A percentile compares a stretch with the other conserved stretches of the same genome.
Evolutionary conservation across 2,329 filamentous ascomycete genomes (phyloP).

Genomic region (Fusarium sp.): DNA sequence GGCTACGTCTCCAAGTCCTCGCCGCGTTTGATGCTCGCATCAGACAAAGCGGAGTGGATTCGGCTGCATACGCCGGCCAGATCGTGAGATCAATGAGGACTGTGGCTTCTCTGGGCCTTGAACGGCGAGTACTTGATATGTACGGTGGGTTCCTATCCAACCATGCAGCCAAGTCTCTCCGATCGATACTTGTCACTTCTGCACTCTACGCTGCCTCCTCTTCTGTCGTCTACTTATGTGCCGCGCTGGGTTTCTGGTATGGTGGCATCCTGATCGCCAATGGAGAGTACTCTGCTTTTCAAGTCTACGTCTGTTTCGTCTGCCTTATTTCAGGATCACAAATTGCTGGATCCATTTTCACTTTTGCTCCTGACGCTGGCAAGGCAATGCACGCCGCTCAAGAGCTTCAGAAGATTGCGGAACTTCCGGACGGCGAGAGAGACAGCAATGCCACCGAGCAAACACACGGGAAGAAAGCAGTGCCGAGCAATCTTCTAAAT

Average conservation of each 20-base stretch:
- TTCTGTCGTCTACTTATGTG: slow-evolving; percentile 50
- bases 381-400: slow-evolving; percentile 2
- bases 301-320: slow-evolving; percentile 61
- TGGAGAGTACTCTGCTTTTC: slow-evolving; percentile 56
- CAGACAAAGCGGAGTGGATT: neutral
- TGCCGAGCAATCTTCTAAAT: neutral
- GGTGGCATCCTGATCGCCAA: slow-evolving; percentile 39
- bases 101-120: neutral
- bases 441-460: neutral
- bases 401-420: neutral
- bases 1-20: slow-evolving; percentile 51
- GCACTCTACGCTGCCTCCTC: slow-evolving; percentile 46
- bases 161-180: neutral
- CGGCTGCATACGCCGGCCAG: neutral
- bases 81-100: neutral
- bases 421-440: neutral
- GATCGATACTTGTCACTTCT: neutral
- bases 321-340: slow-evolving; percentile 64
- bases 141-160: neutral
- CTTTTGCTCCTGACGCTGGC: slow-evolving; percentile 51
- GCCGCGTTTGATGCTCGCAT: slow-evolving; percentile 23
- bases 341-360: slow-evolving; percentile 35
- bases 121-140: neutral
- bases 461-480: neutral
- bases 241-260: slow-evolving; percentile 68